Conservation (phyloP, 192 early-diverging fungal species). For the Radiomyces spectabilis region DNA sequence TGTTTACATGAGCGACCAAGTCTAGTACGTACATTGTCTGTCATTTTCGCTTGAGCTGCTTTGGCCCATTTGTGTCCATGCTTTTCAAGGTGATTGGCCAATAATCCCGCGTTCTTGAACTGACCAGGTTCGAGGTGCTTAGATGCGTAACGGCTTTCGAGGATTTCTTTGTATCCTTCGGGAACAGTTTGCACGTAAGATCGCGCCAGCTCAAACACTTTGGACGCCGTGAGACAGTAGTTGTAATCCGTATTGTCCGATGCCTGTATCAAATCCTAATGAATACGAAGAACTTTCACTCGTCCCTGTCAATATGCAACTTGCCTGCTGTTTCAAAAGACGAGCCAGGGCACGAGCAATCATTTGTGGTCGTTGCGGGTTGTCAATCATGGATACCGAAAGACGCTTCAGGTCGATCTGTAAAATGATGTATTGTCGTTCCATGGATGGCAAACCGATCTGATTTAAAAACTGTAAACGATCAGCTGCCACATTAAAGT, state of each 20-base stretch:
- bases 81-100: not conserved
- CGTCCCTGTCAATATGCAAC: no score
- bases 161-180: not conserved
- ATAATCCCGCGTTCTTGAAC: not conserved
- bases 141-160: not conserved
- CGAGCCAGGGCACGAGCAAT: not conserved
- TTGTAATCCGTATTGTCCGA: no score
- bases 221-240: no score
- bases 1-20: no score
- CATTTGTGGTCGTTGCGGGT: not conserved
- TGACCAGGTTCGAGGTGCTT: not conserved
- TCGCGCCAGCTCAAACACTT: not conserved
- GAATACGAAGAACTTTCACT: no score
- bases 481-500: constrained; percentile 46
- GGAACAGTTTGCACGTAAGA: not conserved
- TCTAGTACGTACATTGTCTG: no score
- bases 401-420: not conserved
- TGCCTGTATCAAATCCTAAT: no score
- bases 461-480: constrained; percentile 23
- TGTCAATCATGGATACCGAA: not conserved
- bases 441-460: not conserved
- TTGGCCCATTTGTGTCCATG: no score
- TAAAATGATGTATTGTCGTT: not conserved
- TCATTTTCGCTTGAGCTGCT: no score
- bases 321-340: not conserved